Conservation (phyloP, 805 yeast species). For the Saccharomycopsis fibuligera region DNA sequence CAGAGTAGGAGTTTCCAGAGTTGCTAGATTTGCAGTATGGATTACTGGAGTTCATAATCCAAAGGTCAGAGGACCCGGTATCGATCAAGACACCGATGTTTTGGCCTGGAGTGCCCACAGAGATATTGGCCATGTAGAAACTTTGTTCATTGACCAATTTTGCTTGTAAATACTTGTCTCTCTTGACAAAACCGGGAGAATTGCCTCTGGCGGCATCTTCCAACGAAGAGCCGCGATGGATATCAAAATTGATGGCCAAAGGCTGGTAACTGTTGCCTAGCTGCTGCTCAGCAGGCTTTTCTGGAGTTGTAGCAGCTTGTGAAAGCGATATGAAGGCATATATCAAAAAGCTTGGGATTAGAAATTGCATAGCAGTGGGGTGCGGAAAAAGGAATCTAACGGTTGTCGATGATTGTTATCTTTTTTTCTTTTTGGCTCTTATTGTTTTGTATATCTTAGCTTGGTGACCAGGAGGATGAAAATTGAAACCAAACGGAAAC, state of each 20-base stretch:
- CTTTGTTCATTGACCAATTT: conserved; percentile 33
- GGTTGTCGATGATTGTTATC: too few relatives aligned
- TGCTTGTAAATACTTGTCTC: conserved; percentile 26
- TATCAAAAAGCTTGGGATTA: too few relatives aligned
- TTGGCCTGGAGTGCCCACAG: conserved; percentile 55
- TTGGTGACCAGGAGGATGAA: too few relatives aligned
- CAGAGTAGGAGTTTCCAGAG: conserved; percentile 1
- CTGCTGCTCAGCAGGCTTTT: too few relatives aligned
- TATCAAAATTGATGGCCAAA: conserved; percentile 14
- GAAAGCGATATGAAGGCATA: background rate
- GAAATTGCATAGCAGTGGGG: too few relatives aligned
- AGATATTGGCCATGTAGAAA: conserved; percentile 40
- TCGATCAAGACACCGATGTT: conserved; percentile 55
- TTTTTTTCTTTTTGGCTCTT: too few relatives aligned
- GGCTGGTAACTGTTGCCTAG: too few relatives aligned
- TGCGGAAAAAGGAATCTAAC: too few relatives aligned
- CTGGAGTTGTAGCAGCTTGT: background rate
- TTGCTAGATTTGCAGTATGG: conserved; percentile 35
- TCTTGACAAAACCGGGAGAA: conserved; percentile 19
- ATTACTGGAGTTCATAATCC: conserved; percentile 49
- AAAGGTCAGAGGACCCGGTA: conserved; percentile 71
- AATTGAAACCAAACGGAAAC: too few relatives aligned
- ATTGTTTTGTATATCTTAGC: too few relatives aligned
- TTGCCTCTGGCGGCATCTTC: conserved; percentile 1
- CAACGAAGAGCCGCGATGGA: conserved; percentile 13